Percentiles rank a stretch among this genome's conserved stretches.
These are phyloP conservation scores for Casaregolazyma suthepensis DNA, from an alignment of 1,139 yeast species.

Conservation along the genomic window DNA sequence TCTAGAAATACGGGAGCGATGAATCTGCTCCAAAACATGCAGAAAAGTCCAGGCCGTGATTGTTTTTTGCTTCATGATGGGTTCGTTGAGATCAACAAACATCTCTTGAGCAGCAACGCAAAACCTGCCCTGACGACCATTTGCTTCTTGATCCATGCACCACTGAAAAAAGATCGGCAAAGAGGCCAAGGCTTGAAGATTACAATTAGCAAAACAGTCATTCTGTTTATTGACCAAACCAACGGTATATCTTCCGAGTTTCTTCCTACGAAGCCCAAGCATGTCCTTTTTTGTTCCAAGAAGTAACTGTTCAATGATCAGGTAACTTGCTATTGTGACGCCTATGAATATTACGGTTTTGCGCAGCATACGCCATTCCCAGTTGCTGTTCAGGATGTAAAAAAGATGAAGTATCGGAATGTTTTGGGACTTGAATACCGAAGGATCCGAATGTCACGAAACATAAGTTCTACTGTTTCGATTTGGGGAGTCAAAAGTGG, in stretches of 20 bases:
- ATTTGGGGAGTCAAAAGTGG: background rate
- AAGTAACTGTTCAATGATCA: slow-evolving; percentile 3
- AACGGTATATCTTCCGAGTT: slow-evolving; percentile 48
- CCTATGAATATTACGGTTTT: slow-evolving; percentile 1
- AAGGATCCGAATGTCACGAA: background rate
- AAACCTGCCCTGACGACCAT: slow-evolving; percentile 11
- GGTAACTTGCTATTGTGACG: slow-evolving; percentile 1
- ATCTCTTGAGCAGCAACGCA: slow-evolving; percentile 46
- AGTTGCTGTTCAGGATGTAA: background rate
- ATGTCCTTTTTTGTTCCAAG: background rate
- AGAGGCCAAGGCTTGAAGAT: slow-evolving; percentile 76
- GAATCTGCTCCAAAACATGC: slow-evolving; percentile 67
- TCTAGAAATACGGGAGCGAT: slow-evolving; percentile 67
- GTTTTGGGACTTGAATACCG: background rate
- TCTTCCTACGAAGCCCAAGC: slow-evolving; percentile 18
- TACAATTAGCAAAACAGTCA: slow-evolving; percentile 92
- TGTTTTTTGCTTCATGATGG: slow-evolving; percentile 48
- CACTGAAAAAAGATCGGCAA: slow-evolving; percentile 59
- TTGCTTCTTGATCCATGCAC: slow-evolving; percentile 31
- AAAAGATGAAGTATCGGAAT: background rate
- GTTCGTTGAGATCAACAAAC: slow-evolving; percentile 55
- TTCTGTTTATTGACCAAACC: slow-evolving; percentile 77
- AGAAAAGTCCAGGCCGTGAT: slow-evolving; percentile 76
- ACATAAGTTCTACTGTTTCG: background rate
- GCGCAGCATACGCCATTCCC: slow-evolving; percentile 1